phyloP scores from a whole-genome alignment of 129 eudicot species.

The Silybum marianum region DNA sequence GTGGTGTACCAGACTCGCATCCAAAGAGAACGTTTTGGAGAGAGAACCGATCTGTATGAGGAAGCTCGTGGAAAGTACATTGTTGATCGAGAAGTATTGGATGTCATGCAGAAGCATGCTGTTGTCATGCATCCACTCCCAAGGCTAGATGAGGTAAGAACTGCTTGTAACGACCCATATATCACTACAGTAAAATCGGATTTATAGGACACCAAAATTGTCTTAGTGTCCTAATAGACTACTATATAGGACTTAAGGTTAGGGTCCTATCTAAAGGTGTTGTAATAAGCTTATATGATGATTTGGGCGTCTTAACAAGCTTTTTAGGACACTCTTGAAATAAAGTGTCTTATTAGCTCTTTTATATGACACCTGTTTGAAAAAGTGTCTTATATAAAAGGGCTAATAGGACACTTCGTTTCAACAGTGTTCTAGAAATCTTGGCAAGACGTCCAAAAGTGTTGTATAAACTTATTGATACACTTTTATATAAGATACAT shows the following conservation, averaged over 20 bases:
- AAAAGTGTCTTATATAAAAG: neutral
- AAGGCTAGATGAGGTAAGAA: conserved; percentile 87
- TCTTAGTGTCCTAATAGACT: neutral
- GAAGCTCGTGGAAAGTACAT: conserved; percentile 95
- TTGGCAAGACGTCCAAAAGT: neutral
- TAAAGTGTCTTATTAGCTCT: neutral
- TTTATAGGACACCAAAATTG: neutral
- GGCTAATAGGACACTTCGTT: neutral
- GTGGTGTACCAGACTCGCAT: conserved; percentile 97
- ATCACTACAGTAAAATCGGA: neutral
- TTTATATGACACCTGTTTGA: neutral
- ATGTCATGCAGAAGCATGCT: conserved; percentile 91
- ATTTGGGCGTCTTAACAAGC: neutral
- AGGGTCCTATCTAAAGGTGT: neutral
- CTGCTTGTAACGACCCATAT: neutral
- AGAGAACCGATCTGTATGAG: conserved; percentile 67
- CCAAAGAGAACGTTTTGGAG: conserved; percentile 91
- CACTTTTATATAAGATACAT: neutral
- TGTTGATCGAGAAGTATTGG: conserved; percentile 60
- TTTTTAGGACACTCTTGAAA: neutral
- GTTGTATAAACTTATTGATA: neutral
- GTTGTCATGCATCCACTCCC: conserved; percentile 98
- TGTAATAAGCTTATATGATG: neutral
- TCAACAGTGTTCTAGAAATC: neutral
- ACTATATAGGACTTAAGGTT: neutral